These are phyloP conservation scores for Penicillium polonicum DNA, from an alignment of 2,329 filamentous ascomycete genomes.

Conservation along the genomic window DNA sequence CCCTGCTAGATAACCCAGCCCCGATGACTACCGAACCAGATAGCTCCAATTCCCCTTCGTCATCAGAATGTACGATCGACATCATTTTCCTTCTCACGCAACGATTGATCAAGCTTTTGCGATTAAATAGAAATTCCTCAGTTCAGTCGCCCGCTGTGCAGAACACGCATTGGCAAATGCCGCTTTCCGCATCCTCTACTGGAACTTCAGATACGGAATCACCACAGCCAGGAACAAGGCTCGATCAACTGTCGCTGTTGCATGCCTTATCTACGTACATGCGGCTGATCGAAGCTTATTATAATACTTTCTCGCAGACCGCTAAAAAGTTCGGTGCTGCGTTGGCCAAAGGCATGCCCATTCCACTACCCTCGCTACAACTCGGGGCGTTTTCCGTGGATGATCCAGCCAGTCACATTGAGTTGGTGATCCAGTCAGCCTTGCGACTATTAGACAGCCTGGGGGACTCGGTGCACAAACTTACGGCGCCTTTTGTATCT, in stretches of 20 bases:
- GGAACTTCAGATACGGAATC: not conserved
- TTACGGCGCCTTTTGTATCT: not conserved
- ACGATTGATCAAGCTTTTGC: not conserved
- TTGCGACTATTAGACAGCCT: not conserved
- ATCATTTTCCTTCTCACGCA: not conserved
- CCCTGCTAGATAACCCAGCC: not conserved
- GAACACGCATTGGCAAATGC: not conserved
- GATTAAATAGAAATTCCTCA: not conserved
- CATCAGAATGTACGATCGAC: not conserved
- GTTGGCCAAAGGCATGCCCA: not conserved
- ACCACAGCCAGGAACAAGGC: not conserved
- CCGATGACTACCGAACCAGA: not conserved
- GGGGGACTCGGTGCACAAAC: not conserved
- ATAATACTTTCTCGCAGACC: not conserved
- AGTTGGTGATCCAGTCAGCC: not conserved
- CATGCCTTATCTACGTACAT: not conserved
- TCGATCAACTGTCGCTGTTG: conserved; percentile 1
- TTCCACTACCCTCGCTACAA: not conserved
- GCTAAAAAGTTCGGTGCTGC: not conserved
- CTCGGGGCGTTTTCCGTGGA: not conserved
- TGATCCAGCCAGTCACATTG: not conserved
- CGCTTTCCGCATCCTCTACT: not conserved
- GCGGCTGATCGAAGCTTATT: not conserved
- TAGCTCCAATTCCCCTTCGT: not conserved
- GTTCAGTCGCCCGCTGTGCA: not conserved